Base-by-base conservation (phyloP, 2,329 filamentous ascomycete genomes). In the Blastomyces percursus region DNA sequence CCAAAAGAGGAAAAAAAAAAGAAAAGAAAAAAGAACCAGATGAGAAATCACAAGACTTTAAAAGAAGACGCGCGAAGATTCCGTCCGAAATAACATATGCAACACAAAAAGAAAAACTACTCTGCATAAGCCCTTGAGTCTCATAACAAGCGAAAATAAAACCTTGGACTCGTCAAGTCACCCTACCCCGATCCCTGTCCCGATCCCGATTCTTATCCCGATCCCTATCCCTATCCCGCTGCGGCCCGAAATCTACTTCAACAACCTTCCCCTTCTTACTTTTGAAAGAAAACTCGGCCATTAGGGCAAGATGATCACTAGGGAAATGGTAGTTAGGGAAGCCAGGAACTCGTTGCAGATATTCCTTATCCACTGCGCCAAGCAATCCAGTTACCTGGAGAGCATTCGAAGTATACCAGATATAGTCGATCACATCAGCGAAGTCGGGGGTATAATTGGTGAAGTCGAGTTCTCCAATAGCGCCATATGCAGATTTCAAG, bases 381-480 rank as follows among this genome's bases (percentile, higher is more conserved):
- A 96, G 85, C 61, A 96, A 77, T 61, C 88, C 88, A 21, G 90
- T 87, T 30, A 95, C 89, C 72, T 94, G 89, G 54, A 96, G 80
- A 27, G 88, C 86, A 75, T 94, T 96, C 63, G 91, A 93, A 62
- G 91, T 92, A 77, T 96, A 99, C 91, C 92, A 97, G 70, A 99
- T 91, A 76, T 97, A 96, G 74, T 99, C 94, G 68, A 99, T 89
- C 63, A 95, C 90, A 65, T 91, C 92, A 60, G 85, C 84, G 77
- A 96, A 99, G n/a, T 86, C 86, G 0, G 94, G 92, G 16, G 91
- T 95, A 76, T 97, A 99, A 76, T 99, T 99, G 56, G 94, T 99
- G 75, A 96, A 99, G 4, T 86, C 86, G 69, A 97, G 79, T 73
- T 96, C 90, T 63, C 91, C 89, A 60, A 96, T 87, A 66, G 89